A percentile compares a stretch with the other conserved stretches of the same genome.
phyloP scores from a whole-genome alignment of 179 eudicot genomes.

The Beta lomatogona region DNA sequence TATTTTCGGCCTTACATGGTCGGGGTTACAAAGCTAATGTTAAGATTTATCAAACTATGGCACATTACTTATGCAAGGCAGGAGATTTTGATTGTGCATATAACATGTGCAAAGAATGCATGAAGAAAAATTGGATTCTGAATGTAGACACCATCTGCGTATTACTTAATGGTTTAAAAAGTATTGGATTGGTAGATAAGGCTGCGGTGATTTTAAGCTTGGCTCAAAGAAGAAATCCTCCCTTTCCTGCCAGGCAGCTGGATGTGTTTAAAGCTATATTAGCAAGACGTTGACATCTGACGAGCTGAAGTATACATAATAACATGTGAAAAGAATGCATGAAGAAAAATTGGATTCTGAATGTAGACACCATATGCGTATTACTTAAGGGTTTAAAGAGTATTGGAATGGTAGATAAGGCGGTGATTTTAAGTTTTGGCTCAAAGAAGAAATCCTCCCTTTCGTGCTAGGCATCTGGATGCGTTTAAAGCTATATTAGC shows the following conservation, averaged over 20 bases:
- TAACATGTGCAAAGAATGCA: constrained; percentile 63
- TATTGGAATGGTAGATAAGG: constrained; percentile 56
- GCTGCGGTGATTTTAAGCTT: constrained; percentile 52
- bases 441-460: constrained; percentile 51
- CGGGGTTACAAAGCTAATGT: constrained; percentile 63
- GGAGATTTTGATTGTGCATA: constrained; percentile 68
- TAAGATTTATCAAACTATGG: constrained; percentile 81
- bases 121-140: constrained; percentile 63
- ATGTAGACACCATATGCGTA: constrained; percentile 52
- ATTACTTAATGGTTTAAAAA: constrained; percentile 61
- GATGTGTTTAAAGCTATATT: constrained; percentile 49
- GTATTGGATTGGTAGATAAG: constrained; percentile 51
- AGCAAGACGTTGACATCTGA: constrained; percentile 31
- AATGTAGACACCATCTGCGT: constrained; percentile 55
- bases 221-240: constrained; percentile 51
- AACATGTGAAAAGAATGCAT: constrained; percentile 66
- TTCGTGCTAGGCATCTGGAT: constrained; percentile 40
- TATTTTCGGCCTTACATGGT: constrained; percentile 59
- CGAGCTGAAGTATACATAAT: constrained; percentile 13
- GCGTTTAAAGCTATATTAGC: constrained; percentile 49
- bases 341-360: constrained; percentile 60
- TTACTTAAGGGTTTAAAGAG: constrained; percentile 62
- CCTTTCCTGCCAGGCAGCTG: constrained; percentile 45
- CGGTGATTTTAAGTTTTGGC: constrained; percentile 49
- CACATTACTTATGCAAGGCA: constrained; percentile 66